A percentile compares a stretch with the other conserved stretches of the same genome.
Evolutionary conservation across 2,329 filamentous ascomycete species (phyloP).

Genomic region (Curvularia spicifera): DNA sequence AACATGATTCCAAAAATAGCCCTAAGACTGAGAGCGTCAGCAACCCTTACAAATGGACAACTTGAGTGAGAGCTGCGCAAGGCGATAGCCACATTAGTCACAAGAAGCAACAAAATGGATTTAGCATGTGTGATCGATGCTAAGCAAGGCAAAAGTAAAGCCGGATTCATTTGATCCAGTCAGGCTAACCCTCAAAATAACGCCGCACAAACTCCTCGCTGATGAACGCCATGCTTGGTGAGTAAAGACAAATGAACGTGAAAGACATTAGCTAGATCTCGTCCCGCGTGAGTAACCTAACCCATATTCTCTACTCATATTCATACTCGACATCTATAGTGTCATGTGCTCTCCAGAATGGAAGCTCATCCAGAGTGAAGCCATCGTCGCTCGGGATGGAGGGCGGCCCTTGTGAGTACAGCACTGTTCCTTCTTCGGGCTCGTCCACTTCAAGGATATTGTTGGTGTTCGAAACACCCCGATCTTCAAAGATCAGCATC

Average conservation of each 20-base stretch:
- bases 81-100: conserved; percentile 10
- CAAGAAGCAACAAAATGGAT: conserved; percentile 26
- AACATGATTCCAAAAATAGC: conserved; percentile 16
- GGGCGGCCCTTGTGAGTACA: conserved; percentile 43
- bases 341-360: conserved; percentile 45
- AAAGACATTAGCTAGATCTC: neutral
- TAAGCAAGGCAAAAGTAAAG: conserved; percentile 12
- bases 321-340: conserved; percentile 38
- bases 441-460: conserved; percentile 50
- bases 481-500: conserved; percentile 48
- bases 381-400: conserved; percentile 50
- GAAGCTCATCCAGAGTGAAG: conserved; percentile 48
- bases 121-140: neutral
- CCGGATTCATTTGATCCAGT: conserved; percentile 7
- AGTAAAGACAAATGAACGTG: neutral
- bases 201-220: conserved; percentile 9
- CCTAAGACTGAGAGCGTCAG: conserved; percentile 3
- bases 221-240: conserved; percentile 3
- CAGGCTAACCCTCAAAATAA: conserved; percentile 11
- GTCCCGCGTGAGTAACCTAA: neutral
- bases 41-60: conserved; percentile 3
- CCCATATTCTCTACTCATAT: conserved; percentile 24
- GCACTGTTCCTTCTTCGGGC: conserved; percentile 41
- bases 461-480: conserved; percentile 46
- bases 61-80: neutral